Evolutionary conservation across 768 basidiomycete species (phyloP).

Genomic region (Mycena venus): DNA sequence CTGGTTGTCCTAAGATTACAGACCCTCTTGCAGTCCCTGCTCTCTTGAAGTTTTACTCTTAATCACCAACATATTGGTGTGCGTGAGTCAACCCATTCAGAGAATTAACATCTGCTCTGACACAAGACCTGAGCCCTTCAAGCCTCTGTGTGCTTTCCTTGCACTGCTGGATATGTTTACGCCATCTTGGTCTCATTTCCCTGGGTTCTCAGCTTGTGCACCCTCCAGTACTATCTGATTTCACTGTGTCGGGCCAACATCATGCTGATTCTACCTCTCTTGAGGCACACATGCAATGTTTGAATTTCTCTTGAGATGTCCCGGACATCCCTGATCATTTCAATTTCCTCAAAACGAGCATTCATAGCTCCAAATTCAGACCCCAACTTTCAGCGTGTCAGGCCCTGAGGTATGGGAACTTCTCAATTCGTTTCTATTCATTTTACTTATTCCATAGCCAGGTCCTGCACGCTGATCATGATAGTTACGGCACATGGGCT

Average conservation of each 20-base stretch:
- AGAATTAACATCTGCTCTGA: too few species aligned
- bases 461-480: background rate
- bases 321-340: background rate
- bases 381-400: too few species aligned
- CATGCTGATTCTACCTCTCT: background rate
- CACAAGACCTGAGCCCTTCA: too few species aligned
- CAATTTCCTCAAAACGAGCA: background rate
- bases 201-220: background rate
- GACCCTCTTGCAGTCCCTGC: too few species aligned
- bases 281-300: background rate
- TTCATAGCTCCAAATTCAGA: background rate
- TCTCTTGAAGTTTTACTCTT: too few species aligned
- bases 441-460: constrained; percentile 4
- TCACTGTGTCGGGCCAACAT: background rate
- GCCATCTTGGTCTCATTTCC: background rate
- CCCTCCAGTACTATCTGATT: background rate
- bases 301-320: background rate
- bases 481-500: background rate
- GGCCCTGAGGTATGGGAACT: background rate
- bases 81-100: too few species aligned
- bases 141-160: too few species aligned
- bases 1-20: too few species aligned
- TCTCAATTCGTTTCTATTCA: background rate
- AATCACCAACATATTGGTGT: too few species aligned
- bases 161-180: too few species aligned